Base-by-base conservation (phyloP, 192 early-diverging fungal genomes). In the Powellomyces hirtus region DNA sequence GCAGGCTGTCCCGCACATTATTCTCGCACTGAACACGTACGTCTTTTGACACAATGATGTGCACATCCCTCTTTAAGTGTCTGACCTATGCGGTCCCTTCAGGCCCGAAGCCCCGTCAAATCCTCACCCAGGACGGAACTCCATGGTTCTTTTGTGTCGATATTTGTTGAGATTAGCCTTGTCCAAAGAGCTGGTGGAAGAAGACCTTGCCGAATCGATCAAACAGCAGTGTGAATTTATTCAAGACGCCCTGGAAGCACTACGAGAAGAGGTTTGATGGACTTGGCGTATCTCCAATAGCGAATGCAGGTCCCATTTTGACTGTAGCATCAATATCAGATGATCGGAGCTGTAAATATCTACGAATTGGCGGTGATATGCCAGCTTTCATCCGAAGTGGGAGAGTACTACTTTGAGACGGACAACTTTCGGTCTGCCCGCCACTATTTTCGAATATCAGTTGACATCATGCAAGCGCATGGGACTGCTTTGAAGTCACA, bases 141-240 rank as follows among this genome's bases (percentile, higher is more conserved):
- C 31, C n/a, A 38, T 60, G 59, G 59, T 60, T 60, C 59, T 60
- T 37, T 4, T 60, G 16, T 38, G 35, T 37, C 59, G 59, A 36
- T 38, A 60, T 40, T 14, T 60, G 3, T 14, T 60, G 36, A 36
- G 29, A 36, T n/a, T 38, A 1, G 35, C 29, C 20, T 6, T 56
- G 29, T 16, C 53, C 7, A 31, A 56, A 6, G 29, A 56, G 16
- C 53, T 56, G 18, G 14, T 56, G 29, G 33, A 33, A 18, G 53
- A 56, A 18, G 53, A 56, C 16, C 26, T 56, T 22, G 27, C 33
- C 29, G 29, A 29, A 5, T n/a, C 34, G 31, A 27, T 60, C 14
- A 40, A 18, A 3, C 16, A 14, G 20, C 59, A 60, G 11, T 2
- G 18, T 14, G 34, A 36, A 24, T 60, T 60, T 36, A 20, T 60